Conservation (phyloP, 2,329 filamentous ascomycete species). For the Coniochaeta sp. region DNA sequence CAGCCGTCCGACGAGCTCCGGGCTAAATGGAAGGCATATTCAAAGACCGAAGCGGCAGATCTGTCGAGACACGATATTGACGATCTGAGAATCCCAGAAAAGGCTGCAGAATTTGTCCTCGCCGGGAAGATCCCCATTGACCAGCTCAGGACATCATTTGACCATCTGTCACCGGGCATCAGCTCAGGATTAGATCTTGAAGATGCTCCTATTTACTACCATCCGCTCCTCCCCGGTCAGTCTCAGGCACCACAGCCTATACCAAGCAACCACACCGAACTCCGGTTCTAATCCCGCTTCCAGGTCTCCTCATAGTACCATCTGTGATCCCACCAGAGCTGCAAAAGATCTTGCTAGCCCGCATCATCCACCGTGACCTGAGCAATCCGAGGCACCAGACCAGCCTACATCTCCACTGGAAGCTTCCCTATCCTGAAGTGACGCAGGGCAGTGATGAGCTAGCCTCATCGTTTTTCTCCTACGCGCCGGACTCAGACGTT, state of each 20-base stretch:
- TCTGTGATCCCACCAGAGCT: conserved; percentile 61
- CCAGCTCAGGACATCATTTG: conserved; percentile 35
- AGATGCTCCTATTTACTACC: conserved; percentile 49
- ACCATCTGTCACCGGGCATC: conserved; percentile 27
- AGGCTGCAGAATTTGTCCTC: conserved; percentile 35
- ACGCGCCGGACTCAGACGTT: conserved; percentile 41
- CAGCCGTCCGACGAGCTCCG: conserved; percentile 66
- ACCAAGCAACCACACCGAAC: not conserved
- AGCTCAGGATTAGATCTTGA: conserved; percentile 20
- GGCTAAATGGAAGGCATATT: conserved; percentile 67
- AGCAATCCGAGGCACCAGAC: conserved; percentile 68
- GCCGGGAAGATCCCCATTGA: conserved; percentile 34
- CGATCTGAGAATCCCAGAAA: conserved; percentile 34
- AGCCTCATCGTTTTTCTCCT: conserved; percentile 45
- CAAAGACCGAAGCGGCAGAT: conserved; percentile 47
- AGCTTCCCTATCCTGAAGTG: conserved; percentile 21
- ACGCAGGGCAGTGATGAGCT: not conserved
- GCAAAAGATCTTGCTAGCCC: conserved; percentile 64
- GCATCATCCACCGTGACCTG: conserved; percentile 61
- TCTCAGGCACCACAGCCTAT: not conserved
- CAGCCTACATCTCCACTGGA: conserved; percentile 52
- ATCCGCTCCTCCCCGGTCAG: conserved; percentile 62
- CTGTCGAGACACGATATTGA: conserved; percentile 47
- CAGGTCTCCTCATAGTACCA: conserved; percentile 75
- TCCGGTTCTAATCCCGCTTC: conserved; percentile 3